Conservation (phyloP, 2,329 filamentous ascomycete species). For the Ophiostoma novo-ulmi region DNA sequence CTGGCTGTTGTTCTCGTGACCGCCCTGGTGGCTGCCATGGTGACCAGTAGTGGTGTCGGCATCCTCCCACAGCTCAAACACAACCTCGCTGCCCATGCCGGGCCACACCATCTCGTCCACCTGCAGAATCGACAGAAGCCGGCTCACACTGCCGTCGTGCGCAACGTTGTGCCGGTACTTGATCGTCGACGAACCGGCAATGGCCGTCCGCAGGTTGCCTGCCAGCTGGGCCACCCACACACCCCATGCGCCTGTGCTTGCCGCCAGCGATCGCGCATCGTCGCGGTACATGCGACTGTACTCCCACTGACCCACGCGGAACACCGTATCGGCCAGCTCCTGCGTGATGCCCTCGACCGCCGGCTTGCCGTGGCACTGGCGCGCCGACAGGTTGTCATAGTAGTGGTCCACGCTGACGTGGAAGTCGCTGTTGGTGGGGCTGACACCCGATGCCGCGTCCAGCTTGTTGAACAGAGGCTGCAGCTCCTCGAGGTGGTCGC, state of each 20-base stretch:
- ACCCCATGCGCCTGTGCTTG: constrained; percentile 58
- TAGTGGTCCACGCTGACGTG: constrained; percentile 74
- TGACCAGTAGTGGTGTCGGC: constrained; percentile 28
- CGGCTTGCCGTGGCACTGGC: constrained; percentile 69
- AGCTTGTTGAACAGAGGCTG: constrained; percentile 54
- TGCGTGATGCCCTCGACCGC: constrained; percentile 53
- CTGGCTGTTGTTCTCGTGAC: not conserved
- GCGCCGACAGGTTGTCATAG: constrained; percentile 75
- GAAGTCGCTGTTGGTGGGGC: constrained; percentile 53
- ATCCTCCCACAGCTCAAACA: constrained; percentile 65
- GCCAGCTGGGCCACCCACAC: constrained; percentile 71
- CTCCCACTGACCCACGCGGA: constrained; percentile 73
- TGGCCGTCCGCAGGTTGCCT: constrained; percentile 50
- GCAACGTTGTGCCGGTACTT: constrained; percentile 71
- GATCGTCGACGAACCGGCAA: constrained; percentile 1
- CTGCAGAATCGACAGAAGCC: constrained; percentile 65
- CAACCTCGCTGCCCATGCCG: constrained; percentile 73
- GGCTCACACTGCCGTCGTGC: constrained; percentile 68
- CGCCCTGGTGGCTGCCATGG: not conserved
- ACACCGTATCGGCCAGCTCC: constrained; percentile 61
- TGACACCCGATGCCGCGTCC: constrained; percentile 64
- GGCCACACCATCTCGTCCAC: constrained; percentile 76
- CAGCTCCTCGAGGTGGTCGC: constrained; percentile 28
- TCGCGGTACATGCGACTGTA: constrained; percentile 75
- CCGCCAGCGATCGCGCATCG: constrained; percentile 54